A percentile compares a stretch with the other conserved stretches of the same genome.
phyloP scores from a whole-genome alignment of 2,329 filamentous ascomycete species.

The Aureobasidium sp. region DNA sequence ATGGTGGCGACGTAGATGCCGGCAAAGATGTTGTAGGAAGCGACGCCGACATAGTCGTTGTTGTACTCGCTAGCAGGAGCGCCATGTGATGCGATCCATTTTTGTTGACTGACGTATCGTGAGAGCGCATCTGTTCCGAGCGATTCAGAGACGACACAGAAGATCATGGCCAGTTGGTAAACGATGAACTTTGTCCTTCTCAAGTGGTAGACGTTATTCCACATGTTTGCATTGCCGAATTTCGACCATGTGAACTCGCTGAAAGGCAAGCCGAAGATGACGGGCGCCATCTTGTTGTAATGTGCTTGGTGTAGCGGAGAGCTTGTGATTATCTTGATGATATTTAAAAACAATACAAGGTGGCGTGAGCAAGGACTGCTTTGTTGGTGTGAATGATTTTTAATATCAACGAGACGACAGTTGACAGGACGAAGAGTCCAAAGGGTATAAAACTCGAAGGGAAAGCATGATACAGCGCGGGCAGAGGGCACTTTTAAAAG shows the following conservation, averaged over 20 bases:
- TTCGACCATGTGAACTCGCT: conserved; percentile 52
- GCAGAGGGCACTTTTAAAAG: neutral
- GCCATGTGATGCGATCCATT: conserved; percentile 37
- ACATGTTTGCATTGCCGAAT: conserved; percentile 54
- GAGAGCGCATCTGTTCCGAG: conserved; percentile 50
- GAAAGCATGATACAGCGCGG: neutral
- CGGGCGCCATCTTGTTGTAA: conserved; percentile 28
- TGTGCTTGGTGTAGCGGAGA: neutral
- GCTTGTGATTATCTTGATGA: neutral
- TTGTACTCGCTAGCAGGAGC: conserved; percentile 41
- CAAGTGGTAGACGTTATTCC: conserved; percentile 45
- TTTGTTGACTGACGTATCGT: conserved; percentile 52
- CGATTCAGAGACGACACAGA: conserved; percentile 50
- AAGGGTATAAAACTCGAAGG: neutral
- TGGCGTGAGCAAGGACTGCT: neutral
- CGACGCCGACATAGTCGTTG: conserved; percentile 49
- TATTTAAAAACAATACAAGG: neutral
- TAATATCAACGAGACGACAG: neutral
- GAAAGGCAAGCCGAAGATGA: conserved; percentile 54
- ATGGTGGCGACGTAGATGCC: conserved; percentile 52
- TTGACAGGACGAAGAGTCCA: neutral
- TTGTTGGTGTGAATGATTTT: neutral
- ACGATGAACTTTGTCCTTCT: conserved; percentile 53
- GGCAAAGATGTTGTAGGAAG: conserved; percentile 53
- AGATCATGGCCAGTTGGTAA: conserved; percentile 54